Evolutionary conservation across 192 early-diverging fungal species (phyloP), one percentile per base, ranked within the genome.

Genomic region (Kappamyces sp.): DNA sequence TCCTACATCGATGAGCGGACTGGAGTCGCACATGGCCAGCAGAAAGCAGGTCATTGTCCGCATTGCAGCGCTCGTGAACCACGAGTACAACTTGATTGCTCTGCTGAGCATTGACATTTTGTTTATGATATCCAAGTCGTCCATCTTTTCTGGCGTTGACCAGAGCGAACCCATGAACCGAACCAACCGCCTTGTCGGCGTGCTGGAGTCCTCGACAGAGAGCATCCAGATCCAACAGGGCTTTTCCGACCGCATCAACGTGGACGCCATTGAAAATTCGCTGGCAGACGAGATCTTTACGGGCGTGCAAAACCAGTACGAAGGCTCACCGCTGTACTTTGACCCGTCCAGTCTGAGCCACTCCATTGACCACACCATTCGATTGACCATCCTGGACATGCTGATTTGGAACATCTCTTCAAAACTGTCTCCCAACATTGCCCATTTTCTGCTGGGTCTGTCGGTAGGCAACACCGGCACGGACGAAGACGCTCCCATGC

Each of bases 401-500:
- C 69, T 98, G 41, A 64, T 96, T 9, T 79, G 80, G 12, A 97
- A 94, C 66, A 50, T 90, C 5, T 65, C 69, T 1, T 54, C 68
- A 4, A 71, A 73, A 53, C 70, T 77, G 3, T 71, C 79, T 9
- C 88, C 91, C 0, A 89, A 84, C 0, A 71, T 97, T 45, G 82
- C 92, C 11, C 93, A 97, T 66, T 96, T 88, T 50, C 70, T 99
- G 46, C 75, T 99, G 2, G 96, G 96, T 1, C 94, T 85, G 57
- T 72, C 86, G 61, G 57, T 80, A 22, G 58, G 63, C 6, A 70
- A 73, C 45, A 60, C 72, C 0, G 1, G 69, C 67, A 29, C 71
- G 39, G 31, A 61, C 31, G 69, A 22, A 22, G 22, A 22, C 22
- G 22, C 22, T 22, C 22, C 22, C 0, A 22, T 22, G 22, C 22